Evolutionary conservation across 2,329 filamentous ascomycete genomes (phyloP), one percentile per base, ranked within the genome.

Genomic region (Fusarium sp.): DNA sequence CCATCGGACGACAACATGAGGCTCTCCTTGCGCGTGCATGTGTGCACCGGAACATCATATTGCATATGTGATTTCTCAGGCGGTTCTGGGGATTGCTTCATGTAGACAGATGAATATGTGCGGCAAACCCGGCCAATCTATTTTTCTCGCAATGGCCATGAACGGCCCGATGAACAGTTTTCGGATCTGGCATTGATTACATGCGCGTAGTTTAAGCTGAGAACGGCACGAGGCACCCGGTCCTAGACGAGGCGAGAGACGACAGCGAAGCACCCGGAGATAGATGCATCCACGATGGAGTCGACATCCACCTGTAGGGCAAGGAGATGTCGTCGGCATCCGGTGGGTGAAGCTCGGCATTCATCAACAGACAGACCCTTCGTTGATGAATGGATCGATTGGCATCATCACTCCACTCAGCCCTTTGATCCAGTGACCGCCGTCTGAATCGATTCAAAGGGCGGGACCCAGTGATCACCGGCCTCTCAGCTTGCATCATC

Each of bases 381-480:
- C 39, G 34, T 68, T 52, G 64, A 50, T 53, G 28, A 63, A 67
- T 34, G 44, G 48, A 27, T 59, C 58, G 37, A 27, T 44, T 59
- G 40, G 62, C 15, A 53, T 56, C 28, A 30, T 37, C 60, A 61
- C 65, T 65, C 60, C 55, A 69, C 56, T 54, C n/a, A 36, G 18
- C 23, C 28, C 16, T 40, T 16, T 23, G 18, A 23, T 23, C 18
- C 18, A 23, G 18, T 23, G 18, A 23, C 18, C 18, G 18, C 18
- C 18, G 18, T 23, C 18, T 23, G 18, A 23, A 23, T 23, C 18
- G 18, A 23, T 23, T 23, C 18, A 23, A 23, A 23, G 18, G 18
- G 28, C 46, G 18, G 30, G 52, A 57, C 43, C 62, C 52, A 68
- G 40, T 62, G 66, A 70, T 69, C 39, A 70, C 44, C 54, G 52